phyloP scores from a whole-genome alignment of 2,329 filamentous ascomycete genomes.

The Bisporella sp. region DNA sequence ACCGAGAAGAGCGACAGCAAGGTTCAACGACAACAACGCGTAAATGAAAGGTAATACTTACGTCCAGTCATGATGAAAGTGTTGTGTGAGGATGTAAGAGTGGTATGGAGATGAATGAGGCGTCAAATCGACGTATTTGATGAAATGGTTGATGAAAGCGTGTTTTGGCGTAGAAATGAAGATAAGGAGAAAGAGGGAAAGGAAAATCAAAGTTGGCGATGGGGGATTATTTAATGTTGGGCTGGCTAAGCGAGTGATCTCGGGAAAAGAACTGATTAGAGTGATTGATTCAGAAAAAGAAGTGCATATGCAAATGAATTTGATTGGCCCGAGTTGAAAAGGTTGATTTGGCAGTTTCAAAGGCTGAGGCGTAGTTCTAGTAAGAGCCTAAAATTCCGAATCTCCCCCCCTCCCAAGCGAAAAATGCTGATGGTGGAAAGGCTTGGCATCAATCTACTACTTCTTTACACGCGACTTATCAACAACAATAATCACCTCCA shows the following conservation, averaged over 20 bases:
- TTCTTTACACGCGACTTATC: too few species aligned
- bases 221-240: too few species aligned
- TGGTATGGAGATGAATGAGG: conserved; percentile 9
- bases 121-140: conserved; percentile 10
- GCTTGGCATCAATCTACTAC: too few species aligned
- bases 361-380: not conserved
- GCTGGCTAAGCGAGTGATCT: too few species aligned
- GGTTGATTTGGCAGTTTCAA: not conserved
- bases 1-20: conserved; percentile 34
- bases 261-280: not conserved
- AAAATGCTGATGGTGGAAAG: too few species aligned
- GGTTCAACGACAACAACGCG: conserved; percentile 67
- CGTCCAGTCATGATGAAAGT: conserved; percentile 50
- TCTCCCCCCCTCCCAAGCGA: too few species aligned
- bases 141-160: conserved; percentile 9
- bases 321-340: not conserved
- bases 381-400: not conserved
- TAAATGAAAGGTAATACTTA: conserved; percentile 32
- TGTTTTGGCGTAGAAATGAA: not conserved
- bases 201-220: not conserved
- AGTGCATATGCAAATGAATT: not conserved
- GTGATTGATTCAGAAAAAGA: not conserved
- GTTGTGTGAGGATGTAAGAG: conserved; percentile 21
- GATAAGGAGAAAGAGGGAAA: not conserved
- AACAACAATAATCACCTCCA: too few species aligned